These are phyloP conservation scores for Septoria linicola DNA, from an alignment of 2,329 filamentous ascomycete species.

Conservation along the genomic window DNA sequence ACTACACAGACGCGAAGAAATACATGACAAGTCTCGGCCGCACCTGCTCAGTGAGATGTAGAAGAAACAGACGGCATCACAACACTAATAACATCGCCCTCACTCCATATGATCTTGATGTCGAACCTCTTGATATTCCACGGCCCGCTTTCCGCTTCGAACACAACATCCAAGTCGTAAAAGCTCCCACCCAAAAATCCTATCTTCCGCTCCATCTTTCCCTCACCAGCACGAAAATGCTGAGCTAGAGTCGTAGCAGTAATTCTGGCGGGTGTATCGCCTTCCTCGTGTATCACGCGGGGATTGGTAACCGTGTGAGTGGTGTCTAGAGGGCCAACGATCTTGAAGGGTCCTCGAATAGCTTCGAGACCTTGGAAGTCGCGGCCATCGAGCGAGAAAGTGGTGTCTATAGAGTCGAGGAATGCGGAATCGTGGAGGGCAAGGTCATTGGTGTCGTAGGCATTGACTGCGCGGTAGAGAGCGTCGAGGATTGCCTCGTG, in stretches of 20 bases:
- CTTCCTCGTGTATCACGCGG: conserved; percentile 33
- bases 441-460: conserved; percentile 34
- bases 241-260: conserved; percentile 33
- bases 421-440: conserved; percentile 37
- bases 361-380: conserved; percentile 27
- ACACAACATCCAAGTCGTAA: conserved; percentile 38
- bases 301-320: conserved; percentile 38
- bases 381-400: conserved; percentile 28
- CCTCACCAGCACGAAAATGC: conserved; percentile 34
- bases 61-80: too few species aligned
- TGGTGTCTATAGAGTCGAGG: conserved; percentile 21
- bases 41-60: too few species aligned
- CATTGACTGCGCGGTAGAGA: conserved; percentile 33
- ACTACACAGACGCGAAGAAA: too few species aligned
- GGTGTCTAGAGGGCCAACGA: conserved; percentile 35
- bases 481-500: conserved; percentile 38
- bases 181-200: conserved; percentile 31
- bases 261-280: conserved; percentile 30
- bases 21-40: too few species aligned
- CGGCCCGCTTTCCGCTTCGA: conserved; percentile 32
- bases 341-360: conserved; percentile 26
- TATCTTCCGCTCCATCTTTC: conserved; percentile 27
- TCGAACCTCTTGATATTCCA: conserved; percentile 41
- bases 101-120: conserved; percentile 36
- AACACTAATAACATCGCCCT: conserved; percentile 30